Conservation (phyloP, 305 asterid genomes). For the Fraxinus latifolia region DNA sequence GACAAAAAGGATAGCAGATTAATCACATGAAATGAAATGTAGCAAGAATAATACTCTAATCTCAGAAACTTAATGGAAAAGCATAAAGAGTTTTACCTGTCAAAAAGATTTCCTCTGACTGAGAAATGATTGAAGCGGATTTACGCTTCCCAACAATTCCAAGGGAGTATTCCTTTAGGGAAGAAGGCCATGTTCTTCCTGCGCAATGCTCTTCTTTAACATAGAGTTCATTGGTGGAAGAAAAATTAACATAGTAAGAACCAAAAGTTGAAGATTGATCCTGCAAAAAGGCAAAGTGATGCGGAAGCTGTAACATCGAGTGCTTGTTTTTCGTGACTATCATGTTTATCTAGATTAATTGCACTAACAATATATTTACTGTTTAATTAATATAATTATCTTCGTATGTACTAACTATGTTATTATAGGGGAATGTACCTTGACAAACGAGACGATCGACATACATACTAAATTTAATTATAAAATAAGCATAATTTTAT, state of each 20-base stretch:
- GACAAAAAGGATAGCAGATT: slow-evolving; percentile 21
- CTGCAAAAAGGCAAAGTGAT: slow-evolving; percentile 42
- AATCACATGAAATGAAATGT: slow-evolving; percentile 17
- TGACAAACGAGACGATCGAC: neutral
- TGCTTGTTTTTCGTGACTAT: neutral
- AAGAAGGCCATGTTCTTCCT: slow-evolving; percentile 50
- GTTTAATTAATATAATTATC: neutral
- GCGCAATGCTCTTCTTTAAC: slow-evolving; percentile 34
- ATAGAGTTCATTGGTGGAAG: slow-evolving; percentile 27
- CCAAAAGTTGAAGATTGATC: slow-evolving; percentile 51
- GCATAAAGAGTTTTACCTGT: slow-evolving; percentile 39
- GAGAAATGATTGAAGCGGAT: slow-evolving; percentile 36
- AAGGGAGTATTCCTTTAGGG: slow-evolving; percentile 48
- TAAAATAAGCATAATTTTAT: too few relatives aligned
- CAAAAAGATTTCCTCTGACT: slow-evolving; percentile 43
- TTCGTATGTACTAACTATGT: neutral
- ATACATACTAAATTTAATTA: neutral
- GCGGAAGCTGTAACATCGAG: neutral
- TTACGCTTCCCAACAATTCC: slow-evolving; percentile 43
- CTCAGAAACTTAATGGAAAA: neutral
- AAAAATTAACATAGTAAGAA: slow-evolving; percentile 39
- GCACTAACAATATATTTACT: neutral
- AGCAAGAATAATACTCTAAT: slow-evolving; percentile 13
- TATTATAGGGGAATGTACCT: neutral
- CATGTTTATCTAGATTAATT: neutral